Conservation (phyloP, 192 early-diverging fungal species). For the Podila epicladia region DNA sequence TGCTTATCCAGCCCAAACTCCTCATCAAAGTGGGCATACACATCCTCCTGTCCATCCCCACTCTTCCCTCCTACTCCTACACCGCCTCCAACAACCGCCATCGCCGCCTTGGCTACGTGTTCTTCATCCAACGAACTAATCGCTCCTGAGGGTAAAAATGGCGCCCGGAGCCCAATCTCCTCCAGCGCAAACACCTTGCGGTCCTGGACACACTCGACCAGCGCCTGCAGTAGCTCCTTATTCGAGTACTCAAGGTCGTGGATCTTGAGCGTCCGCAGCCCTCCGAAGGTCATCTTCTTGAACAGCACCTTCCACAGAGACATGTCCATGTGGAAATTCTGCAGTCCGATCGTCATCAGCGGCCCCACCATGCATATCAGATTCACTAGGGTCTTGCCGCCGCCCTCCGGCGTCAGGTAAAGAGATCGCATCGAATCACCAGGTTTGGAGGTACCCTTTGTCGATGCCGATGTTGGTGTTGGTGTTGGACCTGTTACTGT, state of each 20-base stretch:
- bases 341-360: not conserved
- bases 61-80: no score
- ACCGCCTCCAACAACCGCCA: no score
- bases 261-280: not conserved
- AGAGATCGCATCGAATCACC: not conserved
- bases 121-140: not conserved
- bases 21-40: no score
- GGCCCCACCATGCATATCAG: not conserved
- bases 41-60: no score
- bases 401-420: not conserved
- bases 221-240: not conserved
- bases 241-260: not conserved
- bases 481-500: not conserved
- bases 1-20: not conserved
- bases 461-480: not conserved
- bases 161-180: not conserved
- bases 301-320: not conserved
- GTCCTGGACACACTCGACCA: not conserved
- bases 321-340: not conserved
- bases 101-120: no score
- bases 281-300: not conserved
- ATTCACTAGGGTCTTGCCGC: not conserved
- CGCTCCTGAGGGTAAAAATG: not conserved
- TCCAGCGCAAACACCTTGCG: constrained; percentile 1
- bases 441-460: not conserved